phyloP scores from a whole-genome alignment of 345 rosid species.

The Pseudoturritis turrita region DNA sequence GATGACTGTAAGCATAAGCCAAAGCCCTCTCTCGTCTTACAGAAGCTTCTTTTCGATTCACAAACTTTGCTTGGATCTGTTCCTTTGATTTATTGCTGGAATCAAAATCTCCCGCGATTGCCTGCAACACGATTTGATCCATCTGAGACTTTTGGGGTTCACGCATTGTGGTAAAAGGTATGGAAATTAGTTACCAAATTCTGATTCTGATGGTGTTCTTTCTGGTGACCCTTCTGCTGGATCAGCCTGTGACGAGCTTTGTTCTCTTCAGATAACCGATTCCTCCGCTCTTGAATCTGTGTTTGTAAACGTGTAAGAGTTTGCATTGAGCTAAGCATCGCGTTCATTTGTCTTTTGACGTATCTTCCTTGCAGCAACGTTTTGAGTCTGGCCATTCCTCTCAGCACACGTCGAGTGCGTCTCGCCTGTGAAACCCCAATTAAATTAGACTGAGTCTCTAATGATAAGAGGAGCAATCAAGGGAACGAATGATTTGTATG shows the following conservation, averaged over 20 bases:
- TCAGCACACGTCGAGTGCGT: slow-evolving; percentile 64
- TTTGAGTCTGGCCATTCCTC: slow-evolving; percentile 79
- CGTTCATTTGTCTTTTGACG: slow-evolving; percentile 67
- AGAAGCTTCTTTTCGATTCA: slow-evolving; percentile 63
- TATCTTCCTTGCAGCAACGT: slow-evolving; percentile 61
- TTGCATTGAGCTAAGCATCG: slow-evolving; percentile 82
- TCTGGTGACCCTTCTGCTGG: slow-evolving; percentile 44
- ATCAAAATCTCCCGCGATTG: slow-evolving; percentile 51
- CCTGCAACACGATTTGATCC: background rate
- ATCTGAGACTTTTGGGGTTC: background rate
- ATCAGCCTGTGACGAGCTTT: slow-evolving; percentile 61
- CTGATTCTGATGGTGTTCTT: slow-evolving; percentile 29
- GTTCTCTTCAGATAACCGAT: slow-evolving; percentile 72
- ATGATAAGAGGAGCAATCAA: background rate
- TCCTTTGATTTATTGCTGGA: slow-evolving; percentile 63
- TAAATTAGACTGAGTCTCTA: too few relatives aligned
- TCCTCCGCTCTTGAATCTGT: slow-evolving; percentile 69
- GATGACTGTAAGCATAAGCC: slow-evolving; percentile 86
- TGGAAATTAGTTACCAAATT: slow-evolving; percentile 44
- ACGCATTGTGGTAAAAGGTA: background rate
- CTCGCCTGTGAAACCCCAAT: slow-evolving; percentile 52
- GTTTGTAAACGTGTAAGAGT: slow-evolving; percentile 74
- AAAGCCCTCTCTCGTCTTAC: slow-evolving; percentile 87
- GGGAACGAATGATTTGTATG: background rate
- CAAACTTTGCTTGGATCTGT: slow-evolving; percentile 49